A percentile compares a stretch with the other conserved stretches of the same genome.
Evolutionary conservation across 2,329 filamentous ascomycete species (phyloP).

Genomic region (Teratosphaeriaceae sp.): DNA sequence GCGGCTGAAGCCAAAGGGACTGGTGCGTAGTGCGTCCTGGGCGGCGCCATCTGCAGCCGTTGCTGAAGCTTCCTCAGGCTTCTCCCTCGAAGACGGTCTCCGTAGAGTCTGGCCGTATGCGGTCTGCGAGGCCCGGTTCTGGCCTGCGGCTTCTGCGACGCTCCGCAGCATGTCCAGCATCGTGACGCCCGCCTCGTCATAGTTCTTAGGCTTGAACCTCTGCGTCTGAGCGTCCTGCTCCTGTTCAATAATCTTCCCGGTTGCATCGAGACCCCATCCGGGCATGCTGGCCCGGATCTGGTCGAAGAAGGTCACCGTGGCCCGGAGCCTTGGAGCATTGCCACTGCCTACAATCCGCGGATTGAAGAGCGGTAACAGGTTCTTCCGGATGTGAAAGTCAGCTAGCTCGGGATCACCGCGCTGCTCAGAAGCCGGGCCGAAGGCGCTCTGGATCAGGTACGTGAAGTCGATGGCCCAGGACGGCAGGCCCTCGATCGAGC

Average conservation of each 20-base stretch:
- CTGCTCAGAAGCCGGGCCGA: neutral
- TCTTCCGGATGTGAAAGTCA: neutral
- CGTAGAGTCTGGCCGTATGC: neutral
- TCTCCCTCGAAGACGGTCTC: too few species aligned
- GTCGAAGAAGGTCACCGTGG: neutral
- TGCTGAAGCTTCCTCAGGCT: neutral
- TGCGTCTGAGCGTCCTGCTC: neutral
- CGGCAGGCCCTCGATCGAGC: neutral
- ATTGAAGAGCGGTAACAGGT: neutral
- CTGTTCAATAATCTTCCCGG: neutral
- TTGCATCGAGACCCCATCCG: neutral
- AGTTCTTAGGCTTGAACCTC: neutral
- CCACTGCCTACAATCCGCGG: neutral
- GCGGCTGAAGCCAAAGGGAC: neutral
- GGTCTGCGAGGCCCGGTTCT: neutral
- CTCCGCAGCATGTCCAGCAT: neutral
- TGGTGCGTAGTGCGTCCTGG: neutral
- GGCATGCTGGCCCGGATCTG: neutral
- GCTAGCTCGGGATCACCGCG: neutral
- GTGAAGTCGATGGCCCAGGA: neutral
- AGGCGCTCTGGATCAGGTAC: neutral
- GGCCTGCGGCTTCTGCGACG: neutral
- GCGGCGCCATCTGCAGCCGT: neutral
- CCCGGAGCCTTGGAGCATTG: neutral
- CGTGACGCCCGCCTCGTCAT: neutral